Percentiles rank a stretch among this genome's conserved stretches.
These are phyloP conservation scores for Globisporangium apiculatum DNA, from an alignment of 352 stramenopile species.

Conservation along the genomic window DNA sequence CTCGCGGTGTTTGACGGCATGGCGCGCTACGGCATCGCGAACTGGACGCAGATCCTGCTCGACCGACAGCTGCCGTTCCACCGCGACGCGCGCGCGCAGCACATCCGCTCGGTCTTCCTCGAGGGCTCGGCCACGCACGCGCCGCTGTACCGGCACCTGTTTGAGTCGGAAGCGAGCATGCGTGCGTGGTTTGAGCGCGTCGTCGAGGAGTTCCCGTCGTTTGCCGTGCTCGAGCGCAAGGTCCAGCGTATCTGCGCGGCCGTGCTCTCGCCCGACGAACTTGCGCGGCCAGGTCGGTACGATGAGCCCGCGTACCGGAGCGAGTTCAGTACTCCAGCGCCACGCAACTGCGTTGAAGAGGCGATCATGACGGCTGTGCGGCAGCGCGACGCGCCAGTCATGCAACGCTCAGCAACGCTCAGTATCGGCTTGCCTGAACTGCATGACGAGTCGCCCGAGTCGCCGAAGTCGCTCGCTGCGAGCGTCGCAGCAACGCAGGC, in stretches of 20 bases:
- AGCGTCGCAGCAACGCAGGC: constrained; percentile 29
- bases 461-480: constrained; percentile 13
- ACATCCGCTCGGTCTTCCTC: constrained; percentile 69
- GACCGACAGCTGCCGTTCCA: constrained; percentile 75
- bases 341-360: constrained; percentile 53
- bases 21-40: constrained; percentile 65
- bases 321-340: constrained; percentile 55
- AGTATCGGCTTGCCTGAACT: not conserved
- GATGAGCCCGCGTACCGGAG: constrained; percentile 43
- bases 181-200: constrained; percentile 58
- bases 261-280: constrained; percentile 15
- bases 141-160: constrained; percentile 57
- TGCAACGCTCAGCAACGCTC: not conserved
- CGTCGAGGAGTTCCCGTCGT: constrained; percentile 68
- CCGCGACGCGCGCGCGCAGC: constrained; percentile 48
- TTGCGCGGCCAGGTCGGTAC: constrained; percentile 19
- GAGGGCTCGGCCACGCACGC: constrained; percentile 47
- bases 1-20: constrained; percentile 73
- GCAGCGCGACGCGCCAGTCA: constrained; percentile 25
- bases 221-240: constrained; percentile 67
- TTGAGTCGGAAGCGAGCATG: constrained; percentile 33
- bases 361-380: constrained; percentile 31
- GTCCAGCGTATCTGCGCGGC: constrained; percentile 52
- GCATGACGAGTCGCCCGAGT: constrained; percentile 6
- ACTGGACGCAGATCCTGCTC: constrained; percentile 60